A percentile compares a stretch with the other conserved stretches of the same genome.
Evolutionary conservation across 2,329 filamentous ascomycete genomes (phyloP).

Genomic region (Penicillium sp.): DNA sequence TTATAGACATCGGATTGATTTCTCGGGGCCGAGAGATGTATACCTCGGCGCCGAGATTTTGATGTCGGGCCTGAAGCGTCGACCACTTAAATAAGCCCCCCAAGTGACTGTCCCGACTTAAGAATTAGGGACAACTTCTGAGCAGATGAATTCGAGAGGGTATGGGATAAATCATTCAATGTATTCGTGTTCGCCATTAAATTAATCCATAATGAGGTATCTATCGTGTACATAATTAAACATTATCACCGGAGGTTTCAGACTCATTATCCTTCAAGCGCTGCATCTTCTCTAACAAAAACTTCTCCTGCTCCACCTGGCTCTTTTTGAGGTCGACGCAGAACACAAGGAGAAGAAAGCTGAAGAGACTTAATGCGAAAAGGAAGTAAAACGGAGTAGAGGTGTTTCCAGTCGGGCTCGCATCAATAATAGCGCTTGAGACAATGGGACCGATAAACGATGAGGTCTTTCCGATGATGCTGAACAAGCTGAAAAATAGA

Average conservation of each 20-base stretch:
- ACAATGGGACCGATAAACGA: conserved; percentile 69
- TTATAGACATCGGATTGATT: background rate
- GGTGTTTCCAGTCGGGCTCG: conserved; percentile 54
- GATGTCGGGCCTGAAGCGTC: background rate
- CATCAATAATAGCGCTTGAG: conserved; percentile 68
- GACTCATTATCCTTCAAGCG: conserved; percentile 7
- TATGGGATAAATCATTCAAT: background rate
- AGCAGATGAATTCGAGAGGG: background rate
- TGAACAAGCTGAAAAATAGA: conserved; percentile 69
- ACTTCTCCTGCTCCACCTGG: conserved; percentile 58
- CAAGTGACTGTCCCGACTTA: too few species aligned
- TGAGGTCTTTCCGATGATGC: conserved; percentile 67
- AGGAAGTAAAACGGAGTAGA: conserved; percentile 67
- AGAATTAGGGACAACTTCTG: too few species aligned
- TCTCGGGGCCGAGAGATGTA: background rate
- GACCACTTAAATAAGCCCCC: background rate
- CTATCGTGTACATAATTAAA: background rate
- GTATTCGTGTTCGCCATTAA: background rate
- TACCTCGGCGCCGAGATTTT: background rate
- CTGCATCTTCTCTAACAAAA: conserved; percentile 45
- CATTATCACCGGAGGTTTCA: conserved; percentile 6
- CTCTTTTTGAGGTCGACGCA: conserved; percentile 64
- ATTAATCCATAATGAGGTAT: background rate
- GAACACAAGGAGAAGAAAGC: conserved; percentile 53
- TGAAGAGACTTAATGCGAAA: conserved; percentile 58